Base-by-base conservation (phyloP, 805 yeast genomes). In the Ogataea ramenticola region DNA sequence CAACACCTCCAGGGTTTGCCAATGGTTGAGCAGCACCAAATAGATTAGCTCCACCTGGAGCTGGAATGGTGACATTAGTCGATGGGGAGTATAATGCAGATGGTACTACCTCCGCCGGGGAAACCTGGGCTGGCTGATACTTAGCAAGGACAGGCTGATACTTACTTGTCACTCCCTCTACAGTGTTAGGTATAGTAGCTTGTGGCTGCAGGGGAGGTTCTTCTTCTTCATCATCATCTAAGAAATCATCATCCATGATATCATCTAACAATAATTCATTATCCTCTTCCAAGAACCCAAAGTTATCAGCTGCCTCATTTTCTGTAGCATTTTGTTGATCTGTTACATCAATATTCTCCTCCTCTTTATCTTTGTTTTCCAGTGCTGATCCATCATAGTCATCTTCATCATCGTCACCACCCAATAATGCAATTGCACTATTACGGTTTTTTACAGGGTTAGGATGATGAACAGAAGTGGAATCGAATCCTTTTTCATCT, bases 231-330 rank as follows among this genome's bases (percentile, higher is more conserved):
- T 55, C 54, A 43, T 63, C 64, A 0, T 62, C 63, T 16, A 59
- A 43, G 3, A 56, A 53, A 31, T 68, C 72, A 43, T 70, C 75
- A 45, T 69, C 77, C 44, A 62, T 49, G 11, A 61, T 43, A 36
- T 60, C 65, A 30, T 59, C 66, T 14, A 60, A 36, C 3, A 73
- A 52, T 2, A 70, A 51, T 27, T 72, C 77, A 43, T 67, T 71
- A 44, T 72, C 77, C 7, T 64, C 65, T 33, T 68, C 72, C 33
- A 72, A 55, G 43, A 69, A 68, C 9, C 65, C 63, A 36, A 70
- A 60, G 38, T 71, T 73, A 32, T 60, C 70, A 33, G 17, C 22
- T 16, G 24, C 3, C 11, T 16, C 24, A 16, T 27, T n/a, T 16
- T 16, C 33, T 7, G 4, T 4, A 4, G 27, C 6, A 6, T 24